Conservation (phyloP, 2,329 filamentous ascomycete species). For the Lachnellula willkommii region DNA sequence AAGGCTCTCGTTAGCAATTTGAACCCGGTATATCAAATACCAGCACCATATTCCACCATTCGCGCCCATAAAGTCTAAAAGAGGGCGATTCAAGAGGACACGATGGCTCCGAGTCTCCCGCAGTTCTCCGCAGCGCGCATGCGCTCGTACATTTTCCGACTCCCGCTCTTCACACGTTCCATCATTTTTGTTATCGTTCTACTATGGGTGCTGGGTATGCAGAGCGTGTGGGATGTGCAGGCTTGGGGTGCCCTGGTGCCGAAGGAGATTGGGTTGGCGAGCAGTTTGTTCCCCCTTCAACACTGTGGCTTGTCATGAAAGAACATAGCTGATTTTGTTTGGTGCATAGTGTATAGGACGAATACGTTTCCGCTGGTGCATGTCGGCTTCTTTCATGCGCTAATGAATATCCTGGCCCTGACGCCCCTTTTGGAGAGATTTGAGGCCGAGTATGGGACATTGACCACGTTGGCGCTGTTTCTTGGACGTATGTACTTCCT, state of each 20-base stretch:
- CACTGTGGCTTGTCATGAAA: background rate
- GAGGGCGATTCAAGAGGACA: constrained; percentile 1
- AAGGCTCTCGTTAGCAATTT: background rate
- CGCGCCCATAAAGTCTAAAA: no score
- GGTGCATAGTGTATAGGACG: constrained; percentile 70
- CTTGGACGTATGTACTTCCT: constrained; percentile 68
- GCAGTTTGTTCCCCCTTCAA: constrained; percentile 51
- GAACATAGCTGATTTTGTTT: background rate
- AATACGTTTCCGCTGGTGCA: constrained; percentile 93
- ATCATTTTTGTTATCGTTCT: constrained; percentile 61
- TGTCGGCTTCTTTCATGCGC: constrained; percentile 69
- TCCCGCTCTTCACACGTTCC: constrained; percentile 81
- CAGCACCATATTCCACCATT: background rate
- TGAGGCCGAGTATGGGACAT: constrained; percentile 84
- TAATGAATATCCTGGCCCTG: constrained; percentile 74
- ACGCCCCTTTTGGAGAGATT: constrained; percentile 90
- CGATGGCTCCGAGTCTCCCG: constrained; percentile 30
- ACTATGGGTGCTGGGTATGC: constrained; percentile 65
- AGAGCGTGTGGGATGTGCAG: constrained; percentile 64
- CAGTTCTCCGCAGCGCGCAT: constrained; percentile 66
- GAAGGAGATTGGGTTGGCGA: constrained; percentile 63
- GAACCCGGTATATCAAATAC: background rate
- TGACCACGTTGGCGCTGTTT: constrained; percentile 82
- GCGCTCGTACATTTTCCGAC: constrained; percentile 73
- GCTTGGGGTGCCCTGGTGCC: constrained; percentile 78